Base-by-base conservation (phyloP, 2,329 filamentous ascomycete genomes). In the Dendryphion nanum region DNA sequence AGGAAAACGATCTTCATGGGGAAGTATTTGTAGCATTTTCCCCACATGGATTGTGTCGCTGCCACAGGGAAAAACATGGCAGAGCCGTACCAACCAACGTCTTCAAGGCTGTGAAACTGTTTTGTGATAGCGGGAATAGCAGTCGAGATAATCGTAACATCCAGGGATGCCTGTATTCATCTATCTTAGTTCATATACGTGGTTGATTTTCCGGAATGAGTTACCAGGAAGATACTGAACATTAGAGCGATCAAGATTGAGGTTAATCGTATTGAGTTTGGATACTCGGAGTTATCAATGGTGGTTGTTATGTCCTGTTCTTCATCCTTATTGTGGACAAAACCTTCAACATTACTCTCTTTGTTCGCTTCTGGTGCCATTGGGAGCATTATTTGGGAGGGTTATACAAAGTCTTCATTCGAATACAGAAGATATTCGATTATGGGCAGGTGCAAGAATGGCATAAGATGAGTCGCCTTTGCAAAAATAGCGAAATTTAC, bases 11-110 rank as follows among this genome's bases (percentile, higher is more conserved):
- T 51, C 48, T 69, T 69, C 5, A 62, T 50, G 3, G 59, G 49
- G 42, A 66, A 68, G 50, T 66, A 73, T 26, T 66, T 72, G 54
- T 71, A 75, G 4, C 64, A 47, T 36, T 69, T 68, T 1, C 74
- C 73, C 45, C 66, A 67, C 1, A 67, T 56, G 3, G 30, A 31
- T 18, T 44, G 34, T 7, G 24, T 38, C 14, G 35, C 38, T 15
- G 30, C 35, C 5, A 36, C 5, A 19, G 34, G 21, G 53, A 51
- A 72, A 61, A 52, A 69, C 72, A 8, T 18, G 18, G 67, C 48
- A 2, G 43, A 38, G 17, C 41, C 44, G 21, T 50, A 47, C 41
- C 46, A 47, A 17, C 44, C 44, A n/a, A 50, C 40, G 37, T 50
- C 45, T 18, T 38, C 20, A 2, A 50, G 37, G 17, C 36, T 41